Conservation (phyloP, 2,329 filamentous ascomycete species). For the Bisporella sp. region DNA sequence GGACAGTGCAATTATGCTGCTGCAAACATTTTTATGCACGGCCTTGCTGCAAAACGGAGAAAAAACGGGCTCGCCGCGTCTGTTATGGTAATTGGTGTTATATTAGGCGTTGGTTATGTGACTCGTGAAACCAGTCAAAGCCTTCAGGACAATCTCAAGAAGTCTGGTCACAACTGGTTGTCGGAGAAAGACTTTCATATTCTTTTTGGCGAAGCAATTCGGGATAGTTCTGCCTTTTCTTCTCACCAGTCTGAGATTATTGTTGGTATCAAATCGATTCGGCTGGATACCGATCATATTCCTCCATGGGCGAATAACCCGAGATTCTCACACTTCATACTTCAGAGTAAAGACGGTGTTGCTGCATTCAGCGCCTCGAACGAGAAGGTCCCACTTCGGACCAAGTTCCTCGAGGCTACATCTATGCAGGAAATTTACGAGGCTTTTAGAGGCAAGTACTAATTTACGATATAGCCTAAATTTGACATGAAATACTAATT, state of each 20-base stretch:
- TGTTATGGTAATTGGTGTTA: constrained; percentile 44
- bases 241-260: constrained; percentile 1
- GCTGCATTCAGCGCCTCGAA: not conserved
- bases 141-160: constrained; percentile 1
- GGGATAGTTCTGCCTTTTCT: constrained; percentile 20
- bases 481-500: too few relatives aligned
- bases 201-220: constrained; percentile 35
- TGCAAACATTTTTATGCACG: constrained; percentile 39
- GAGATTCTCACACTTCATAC: not conserved
- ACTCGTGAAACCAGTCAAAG: not conserved
- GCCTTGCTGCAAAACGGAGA: constrained; percentile 33
- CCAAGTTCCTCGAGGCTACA: not conserved
- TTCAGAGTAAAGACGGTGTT: not conserved
- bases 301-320: constrained; percentile 1
- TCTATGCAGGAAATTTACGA: not conserved
- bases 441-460: not conserved
- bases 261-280: not conserved
- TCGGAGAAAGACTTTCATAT: constrained; percentile 34
- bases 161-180: constrained; percentile 28
- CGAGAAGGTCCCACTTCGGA: not conserved
- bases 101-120: constrained; percentile 36
- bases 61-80: constrained; percentile 36
- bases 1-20: constrained; percentile 31
- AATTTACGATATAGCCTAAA: too few relatives aligned
- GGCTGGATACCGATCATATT: not conserved